A percentile compares a stretch with the other conserved stretches of the same genome.
These are phyloP conservation scores for Xylaria multiplex DNA, from an alignment of 2,329 filamentous ascomycete species.

Conservation along the genomic window DNA sequence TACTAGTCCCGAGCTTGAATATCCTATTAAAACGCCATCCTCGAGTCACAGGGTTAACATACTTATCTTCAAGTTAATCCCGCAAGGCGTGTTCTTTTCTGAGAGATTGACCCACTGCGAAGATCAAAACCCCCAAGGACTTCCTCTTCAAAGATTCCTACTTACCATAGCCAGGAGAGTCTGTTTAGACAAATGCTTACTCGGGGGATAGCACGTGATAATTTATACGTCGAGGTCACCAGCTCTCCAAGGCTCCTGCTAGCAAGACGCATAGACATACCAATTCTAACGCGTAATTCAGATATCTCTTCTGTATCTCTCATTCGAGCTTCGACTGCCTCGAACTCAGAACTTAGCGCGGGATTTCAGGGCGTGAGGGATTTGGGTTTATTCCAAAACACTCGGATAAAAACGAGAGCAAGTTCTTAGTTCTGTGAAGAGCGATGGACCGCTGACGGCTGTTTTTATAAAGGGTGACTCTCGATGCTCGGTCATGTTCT, in stretches of 20 bases:
- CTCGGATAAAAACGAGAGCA: not conserved
- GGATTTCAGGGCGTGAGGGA: not conserved
- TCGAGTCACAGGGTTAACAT: not conserved
- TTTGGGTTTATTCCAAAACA: not conserved
- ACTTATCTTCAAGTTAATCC: not conserved
- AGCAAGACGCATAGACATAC: too few relatives aligned
- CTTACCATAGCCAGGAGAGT: too few relatives aligned
- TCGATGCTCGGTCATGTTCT: not conserved
- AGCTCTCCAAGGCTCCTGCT: not conserved
- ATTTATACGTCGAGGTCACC: not conserved
- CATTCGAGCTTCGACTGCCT: not conserved
- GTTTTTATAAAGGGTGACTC: not conserved
- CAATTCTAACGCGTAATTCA: too few relatives aligned
- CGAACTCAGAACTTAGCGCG: not conserved
- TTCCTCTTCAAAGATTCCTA: too few relatives aligned
- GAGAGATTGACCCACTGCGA: not conserved
- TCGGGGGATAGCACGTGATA: not conserved
- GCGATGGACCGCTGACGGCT: not conserved
- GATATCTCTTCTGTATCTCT: too few relatives aligned
- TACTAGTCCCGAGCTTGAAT: too few relatives aligned
- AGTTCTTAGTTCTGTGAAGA: not conserved
- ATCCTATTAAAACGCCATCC: too few relatives aligned
- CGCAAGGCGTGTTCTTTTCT: not conserved
- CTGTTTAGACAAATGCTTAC: not conserved
- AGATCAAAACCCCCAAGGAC: not conserved